Evolutionary conservation across 73 alveolate species (phyloP).

Genomic region (Stentor roeselii): DNA sequence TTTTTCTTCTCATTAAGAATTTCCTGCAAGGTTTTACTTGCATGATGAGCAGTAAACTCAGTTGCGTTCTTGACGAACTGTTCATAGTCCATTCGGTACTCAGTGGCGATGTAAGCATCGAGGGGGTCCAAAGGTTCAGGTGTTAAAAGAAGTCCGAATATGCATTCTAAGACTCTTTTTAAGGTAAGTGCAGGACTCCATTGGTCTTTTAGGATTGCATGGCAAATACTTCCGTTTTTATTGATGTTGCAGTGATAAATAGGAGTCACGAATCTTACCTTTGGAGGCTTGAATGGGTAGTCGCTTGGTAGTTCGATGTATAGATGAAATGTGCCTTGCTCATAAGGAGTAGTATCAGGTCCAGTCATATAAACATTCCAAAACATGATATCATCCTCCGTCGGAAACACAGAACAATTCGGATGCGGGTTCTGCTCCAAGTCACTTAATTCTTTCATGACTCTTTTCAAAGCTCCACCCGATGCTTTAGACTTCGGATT

Average conservation of each 20-base stretch:
- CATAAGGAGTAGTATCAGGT: slow-evolving; percentile 42
- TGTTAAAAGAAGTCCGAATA: slow-evolving; percentile 54
- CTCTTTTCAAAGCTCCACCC: slow-evolving; percentile 16
- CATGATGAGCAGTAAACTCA: background rate
- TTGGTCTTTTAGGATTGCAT: slow-evolving; percentile 70
- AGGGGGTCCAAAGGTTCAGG: slow-evolving; percentile 54
- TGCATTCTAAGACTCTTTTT: slow-evolving; percentile 63
- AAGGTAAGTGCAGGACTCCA: slow-evolving; percentile 82
- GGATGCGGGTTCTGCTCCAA: slow-evolving; percentile 20
- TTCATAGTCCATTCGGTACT: slow-evolving; percentile 1
- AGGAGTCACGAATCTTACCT: slow-evolving; percentile 48
- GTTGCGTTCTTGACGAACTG: background rate
- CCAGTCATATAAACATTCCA: slow-evolving; percentile 47
- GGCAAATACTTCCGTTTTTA: slow-evolving; percentile 56
- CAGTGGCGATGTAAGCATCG: slow-evolving; percentile 46
- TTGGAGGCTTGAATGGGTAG: slow-evolving; percentile 60
- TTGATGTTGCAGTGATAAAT: slow-evolving; percentile 53
- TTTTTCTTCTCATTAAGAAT: background rate
- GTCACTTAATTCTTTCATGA: slow-evolving; percentile 31
- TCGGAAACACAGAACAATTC: slow-evolving; percentile 33
- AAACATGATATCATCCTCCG: slow-evolving; percentile 32
- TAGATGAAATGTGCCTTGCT: slow-evolving; percentile 52
- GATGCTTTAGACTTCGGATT: background rate
- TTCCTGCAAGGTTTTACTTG: background rate
- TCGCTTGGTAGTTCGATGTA: slow-evolving; percentile 37